Base-by-base conservation (phyloP, 805 yeast species). In the Starmerella khaoyaiensis region DNA sequence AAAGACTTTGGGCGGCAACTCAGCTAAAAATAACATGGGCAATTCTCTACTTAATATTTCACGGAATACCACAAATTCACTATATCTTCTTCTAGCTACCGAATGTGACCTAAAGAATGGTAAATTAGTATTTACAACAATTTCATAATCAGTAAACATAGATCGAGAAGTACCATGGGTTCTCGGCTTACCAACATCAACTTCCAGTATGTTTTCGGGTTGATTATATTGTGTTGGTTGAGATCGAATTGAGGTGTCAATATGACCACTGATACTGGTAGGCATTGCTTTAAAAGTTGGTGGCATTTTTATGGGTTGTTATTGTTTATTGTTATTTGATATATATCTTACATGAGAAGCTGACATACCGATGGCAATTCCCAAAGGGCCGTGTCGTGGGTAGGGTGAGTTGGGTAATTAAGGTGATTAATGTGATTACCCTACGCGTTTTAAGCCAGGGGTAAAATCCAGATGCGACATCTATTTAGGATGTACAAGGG, bases 151-250 rank as follows among this genome's bases (percentile, higher is more conserved):
- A 8, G 97, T 87, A 57, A 68, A 87, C 75, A 76, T 73, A 21
- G 73, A 69, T 22, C 74, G 60, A 17, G 78, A 70, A 40, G 42
- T 47, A 40, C 71, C 72, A 51, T 81, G 93, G 0, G 93, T 82
- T 45, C 73, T 72, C 9, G 94, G 93, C 54, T 76, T 76, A 20
- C 70, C 64, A 41, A 84, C 94, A 57, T 86, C 96, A 24, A 90
- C 75, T 59, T 87, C 98, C 28, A 87, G 67, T 53, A 84, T 82
- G 60, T 83, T 82, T 58, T 90, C 97, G 0, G 96, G 97, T 50
- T 80, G 93, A 0, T 93, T 94, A 54, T 90, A 90, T 29, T 80
- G 68, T 50, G 28, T 37, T 25, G 19, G 28, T 29, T 7, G 33
- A 10, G 26, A 21, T 25, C 14, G 21, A 15, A 30, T 16, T 8